Percentiles rank a stretch among this genome's conserved stretches.
These are phyloP conservation scores for Xerophyta viscosa DNA, from an alignment of 106 monocot species.

Conservation along the genomic window DNA sequence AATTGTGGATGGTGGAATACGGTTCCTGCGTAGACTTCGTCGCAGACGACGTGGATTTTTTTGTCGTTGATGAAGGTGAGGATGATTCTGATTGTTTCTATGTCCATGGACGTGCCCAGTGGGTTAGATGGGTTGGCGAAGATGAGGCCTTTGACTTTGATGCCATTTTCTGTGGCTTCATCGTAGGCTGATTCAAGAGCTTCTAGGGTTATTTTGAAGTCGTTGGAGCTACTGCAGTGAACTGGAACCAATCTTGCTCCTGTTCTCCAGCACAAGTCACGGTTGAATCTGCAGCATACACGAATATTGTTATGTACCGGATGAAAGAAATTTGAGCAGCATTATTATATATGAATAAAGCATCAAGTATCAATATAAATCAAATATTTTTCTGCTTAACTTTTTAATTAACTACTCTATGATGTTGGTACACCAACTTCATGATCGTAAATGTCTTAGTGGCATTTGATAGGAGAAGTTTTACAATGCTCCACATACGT, in stretches of 20 bases:
- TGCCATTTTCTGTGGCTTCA: constrained; percentile 9
- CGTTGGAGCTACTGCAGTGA: constrained; percentile 40
- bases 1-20: constrained; percentile 15
- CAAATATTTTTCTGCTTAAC: too few relatives aligned
- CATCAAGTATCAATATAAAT: too few relatives aligned
- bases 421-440: too few relatives aligned
- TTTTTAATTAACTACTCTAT: too few relatives aligned
- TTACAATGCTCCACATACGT: too few relatives aligned
- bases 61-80: constrained; percentile 24
- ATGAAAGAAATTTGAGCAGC: too few relatives aligned
- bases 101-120: constrained; percentile 26
- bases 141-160: constrained; percentile 45
- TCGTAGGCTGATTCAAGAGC: constrained; percentile 41
- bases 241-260: constrained; percentile 45
- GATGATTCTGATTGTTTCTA: constrained; percentile 10
- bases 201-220: constrained; percentile 35
- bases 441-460: too few relatives aligned
- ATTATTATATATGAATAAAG: too few relatives aligned
- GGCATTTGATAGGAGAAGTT: too few relatives aligned
- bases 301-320: too few relatives aligned
- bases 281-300: constrained; percentile 36
- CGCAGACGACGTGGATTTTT: constrained; percentile 62
- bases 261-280: constrained; percentile 71
- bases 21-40: constrained; percentile 43
- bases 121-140: constrained; percentile 69